phyloP scores from a whole-genome alignment of 441 rosid genomes.

The Biscutella laevigata region DNA sequence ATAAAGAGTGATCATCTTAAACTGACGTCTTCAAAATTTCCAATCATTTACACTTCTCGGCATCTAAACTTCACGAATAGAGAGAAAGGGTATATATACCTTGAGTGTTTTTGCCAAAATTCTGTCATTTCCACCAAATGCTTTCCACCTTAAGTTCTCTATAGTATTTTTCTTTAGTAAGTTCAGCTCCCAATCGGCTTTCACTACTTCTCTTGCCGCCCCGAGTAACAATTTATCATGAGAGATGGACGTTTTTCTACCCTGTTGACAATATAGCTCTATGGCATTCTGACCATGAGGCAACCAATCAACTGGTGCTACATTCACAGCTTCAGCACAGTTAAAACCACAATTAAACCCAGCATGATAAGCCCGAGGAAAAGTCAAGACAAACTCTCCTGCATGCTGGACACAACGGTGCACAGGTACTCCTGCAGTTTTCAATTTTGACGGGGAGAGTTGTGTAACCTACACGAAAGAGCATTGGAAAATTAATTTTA shows the following conservation, averaged over 20 bases:
- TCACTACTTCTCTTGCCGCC: constrained; percentile 98
- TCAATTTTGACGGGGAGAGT: constrained; percentile 88
- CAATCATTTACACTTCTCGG: not conserved
- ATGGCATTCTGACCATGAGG: constrained; percentile 95
- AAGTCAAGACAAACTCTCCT: constrained; percentile 95
- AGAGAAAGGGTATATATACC: constrained; percentile 39
- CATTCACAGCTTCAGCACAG: constrained; percentile 99
- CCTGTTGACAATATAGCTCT: constrained; percentile 81
- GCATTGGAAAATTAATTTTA: not conserved
- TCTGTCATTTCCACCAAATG: constrained; percentile 80
- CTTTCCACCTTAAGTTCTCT: constrained; percentile 85
- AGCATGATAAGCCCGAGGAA: constrained; percentile 98
- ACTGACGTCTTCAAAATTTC: not conserved
- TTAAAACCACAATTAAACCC: constrained; percentile 97
- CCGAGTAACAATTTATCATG: constrained; percentile 97
- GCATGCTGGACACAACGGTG: constrained; percentile 85
- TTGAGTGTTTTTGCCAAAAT: constrained; percentile 73
- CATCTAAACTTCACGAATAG: constrained; percentile 12
- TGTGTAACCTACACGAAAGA: constrained; percentile 69
- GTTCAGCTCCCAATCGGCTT: constrained; percentile 92
- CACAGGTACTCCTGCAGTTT: constrained; percentile 84
- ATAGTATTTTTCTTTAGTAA: constrained; percentile 65
- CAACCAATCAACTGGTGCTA: constrained; percentile 98
- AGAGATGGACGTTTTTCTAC: constrained; percentile 92
- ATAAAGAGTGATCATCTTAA: constrained; percentile 9